Conservation (phyloP, 2,329 filamentous ascomycete genomes). For the Phyllosticta citribraziliensis region DNA sequence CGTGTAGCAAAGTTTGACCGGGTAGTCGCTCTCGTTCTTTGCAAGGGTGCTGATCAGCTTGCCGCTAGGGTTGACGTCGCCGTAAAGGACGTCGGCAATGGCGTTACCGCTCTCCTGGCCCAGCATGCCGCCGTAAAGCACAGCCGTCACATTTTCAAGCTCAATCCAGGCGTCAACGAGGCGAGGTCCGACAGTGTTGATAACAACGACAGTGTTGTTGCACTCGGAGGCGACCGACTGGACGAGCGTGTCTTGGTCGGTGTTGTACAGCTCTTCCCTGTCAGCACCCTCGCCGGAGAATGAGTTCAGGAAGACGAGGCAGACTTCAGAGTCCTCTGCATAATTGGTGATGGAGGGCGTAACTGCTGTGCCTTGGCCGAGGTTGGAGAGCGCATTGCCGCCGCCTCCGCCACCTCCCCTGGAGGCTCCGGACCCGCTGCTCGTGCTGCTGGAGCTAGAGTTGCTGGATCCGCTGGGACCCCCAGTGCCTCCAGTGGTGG, state of each 20-base stretch:
- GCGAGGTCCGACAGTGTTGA: constrained; percentile 21
- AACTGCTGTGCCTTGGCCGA: constrained; percentile 2
- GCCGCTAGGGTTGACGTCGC: constrained; percentile 66
- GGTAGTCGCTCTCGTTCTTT: constrained; percentile 58
- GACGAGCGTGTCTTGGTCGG: constrained; percentile 41
- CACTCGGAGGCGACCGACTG: constrained; percentile 59
- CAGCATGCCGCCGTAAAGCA: constrained; percentile 6
- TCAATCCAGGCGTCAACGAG: constrained; percentile 8
- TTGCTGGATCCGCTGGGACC: not conserved
- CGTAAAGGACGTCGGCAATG: constrained; percentile 69
- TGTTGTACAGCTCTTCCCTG: constrained; percentile 2
- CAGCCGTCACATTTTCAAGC: constrained; percentile 5
- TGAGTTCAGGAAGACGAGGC: constrained; percentile 11
- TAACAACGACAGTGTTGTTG: constrained; percentile 60
- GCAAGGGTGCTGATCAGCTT: constrained; percentile 82
- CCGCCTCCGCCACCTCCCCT: not conserved
- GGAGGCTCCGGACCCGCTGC: not conserved
- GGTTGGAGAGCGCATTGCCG: not conserved
- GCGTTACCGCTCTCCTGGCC: constrained; percentile 65
- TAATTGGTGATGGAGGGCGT: constrained; percentile 3
- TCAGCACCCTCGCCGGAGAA: constrained; percentile 4
- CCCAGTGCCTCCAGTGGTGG: not conserved
- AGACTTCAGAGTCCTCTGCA: constrained; percentile 3
- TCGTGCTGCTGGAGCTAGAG: not conserved
- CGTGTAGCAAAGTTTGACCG: constrained; percentile 1